Base-by-base conservation (phyloP, 2,329 filamentous ascomycete genomes). In the Stemphylium lycopersici region DNA sequence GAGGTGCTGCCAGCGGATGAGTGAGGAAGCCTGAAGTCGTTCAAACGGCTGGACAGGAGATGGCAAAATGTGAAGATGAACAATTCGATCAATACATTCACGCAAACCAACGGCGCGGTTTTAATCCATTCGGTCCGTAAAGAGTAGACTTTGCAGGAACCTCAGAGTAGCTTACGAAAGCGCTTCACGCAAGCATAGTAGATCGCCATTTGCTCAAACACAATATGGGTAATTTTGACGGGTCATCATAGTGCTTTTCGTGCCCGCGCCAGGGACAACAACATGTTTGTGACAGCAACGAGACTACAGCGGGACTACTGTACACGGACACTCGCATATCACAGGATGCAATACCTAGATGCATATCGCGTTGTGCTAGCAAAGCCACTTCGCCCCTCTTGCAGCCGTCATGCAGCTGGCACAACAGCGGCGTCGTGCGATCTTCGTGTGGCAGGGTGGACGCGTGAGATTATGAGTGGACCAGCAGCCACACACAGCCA, bases 1-100 rank as follows among this genome's bases (percentile, higher is more conserved):
- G 67, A 72, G 32, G 69, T 75, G 10, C 32, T 74, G 45, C 62
- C 59, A 18, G 60, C 62, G 40, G 63, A 63, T 2, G 63, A 66
- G 22, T 2, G 63, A 66, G 22, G 55, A 61, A 36, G 41, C 22
- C n/a, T 55, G 41, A 55, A 13, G 18, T 29, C 26, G 26, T 16
- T 11, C 7, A 10, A 15, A 10, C 12, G 5, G 34, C 29, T 38
- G n/a, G 13, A 29, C 16, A 24, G 7, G 11, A 29, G 24, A 26
- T 26, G n/a, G 8, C 24, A 4, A 26, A 29, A 10, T 10, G n/a
- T 18, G 4, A 24, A 29, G 12, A 26, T 29, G 22, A 29, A 26
- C 6, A 12, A n/a, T 22, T 26, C n/a, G 10, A 41, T 26, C 6
- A 15, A 26, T 29, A 22, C 22, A 41, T 41, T 41, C 6, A 13